A percentile compares a stretch with the other conserved stretches of the same genome.
phyloP scores from a whole-genome alignment of 495 filamentous ascomycete genomes.

The Talaromyces ruber region DNA sequence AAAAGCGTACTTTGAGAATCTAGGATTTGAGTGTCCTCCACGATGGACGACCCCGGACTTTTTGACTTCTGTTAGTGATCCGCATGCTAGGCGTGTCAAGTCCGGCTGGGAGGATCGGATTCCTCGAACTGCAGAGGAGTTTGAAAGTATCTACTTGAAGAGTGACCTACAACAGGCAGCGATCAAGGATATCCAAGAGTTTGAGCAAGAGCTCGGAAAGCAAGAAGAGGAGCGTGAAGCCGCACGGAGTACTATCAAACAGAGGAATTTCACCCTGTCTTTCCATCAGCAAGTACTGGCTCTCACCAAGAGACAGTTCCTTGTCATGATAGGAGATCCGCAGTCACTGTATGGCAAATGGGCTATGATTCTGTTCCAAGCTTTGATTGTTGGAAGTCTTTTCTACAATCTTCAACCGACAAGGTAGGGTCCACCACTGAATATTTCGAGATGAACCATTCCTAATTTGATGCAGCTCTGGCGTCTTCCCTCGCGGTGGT shows the following conservation, averaged over 20 bases:
- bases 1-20: constrained; percentile 51
- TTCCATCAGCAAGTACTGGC: constrained; percentile 61
- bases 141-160: constrained; percentile 44
- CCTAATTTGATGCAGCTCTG: constrained; percentile 18
- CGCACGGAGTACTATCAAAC: constrained; percentile 35
- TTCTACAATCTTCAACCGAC: constrained; percentile 65
- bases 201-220: constrained; percentile 41
- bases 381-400: constrained; percentile 66
- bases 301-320: constrained; percentile 58
- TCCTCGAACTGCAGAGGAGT: constrained; percentile 50
- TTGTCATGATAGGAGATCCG: constrained; percentile 56
- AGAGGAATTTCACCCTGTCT: constrained; percentile 55
- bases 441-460: constrained; percentile 4
- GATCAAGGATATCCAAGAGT: constrained; percentile 36
- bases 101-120: constrained; percentile 51
- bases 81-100: constrained; percentile 49
- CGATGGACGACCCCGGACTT: constrained; percentile 64
- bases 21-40: constrained; percentile 52
- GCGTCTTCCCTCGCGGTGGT: constrained; percentile 41
- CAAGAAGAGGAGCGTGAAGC: constrained; percentile 37
- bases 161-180: constrained; percentile 28
- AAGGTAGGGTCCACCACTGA: constrained; percentile 15
- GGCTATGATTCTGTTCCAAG: constrained; percentile 59
- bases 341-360: constrained; percentile 42
- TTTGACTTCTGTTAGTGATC: constrained; percentile 58